These are phyloP conservation scores for Antarctomyces pellizariae DNA, from an alignment of 495 filamentous ascomycete species.

Conservation along the genomic window DNA sequence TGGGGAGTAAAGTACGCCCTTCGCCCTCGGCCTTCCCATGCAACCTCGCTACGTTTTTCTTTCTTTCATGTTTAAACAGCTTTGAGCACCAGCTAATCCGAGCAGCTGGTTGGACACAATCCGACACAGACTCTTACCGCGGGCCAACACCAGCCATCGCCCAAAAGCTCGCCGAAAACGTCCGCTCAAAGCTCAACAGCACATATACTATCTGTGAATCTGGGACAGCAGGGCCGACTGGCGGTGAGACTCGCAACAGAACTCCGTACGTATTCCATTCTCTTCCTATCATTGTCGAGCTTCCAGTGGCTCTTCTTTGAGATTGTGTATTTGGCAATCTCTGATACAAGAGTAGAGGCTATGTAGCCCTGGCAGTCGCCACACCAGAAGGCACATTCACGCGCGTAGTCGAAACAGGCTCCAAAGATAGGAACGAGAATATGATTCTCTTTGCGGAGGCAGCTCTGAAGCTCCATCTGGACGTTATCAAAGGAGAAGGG, in stretches of 20 bases:
- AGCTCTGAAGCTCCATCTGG: conserved; percentile 27
- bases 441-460: conserved; percentile 38
- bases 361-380: conserved; percentile 33
- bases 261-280: conserved; percentile 21
- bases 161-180: conserved; percentile 27
- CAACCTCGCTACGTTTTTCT: no score
- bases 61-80: no score
- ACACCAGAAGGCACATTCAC: conserved; percentile 22
- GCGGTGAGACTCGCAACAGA: conserved; percentile 29
- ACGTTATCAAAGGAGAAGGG: conserved; percentile 29
- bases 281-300: not conserved
- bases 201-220: conserved; percentile 35
- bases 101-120: conserved; percentile 35
- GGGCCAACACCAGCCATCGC: conserved; percentile 35
- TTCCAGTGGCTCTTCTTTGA: not conserved
- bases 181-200: conserved; percentile 23
- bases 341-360: conserved; percentile 18
- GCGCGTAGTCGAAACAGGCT: conserved; percentile 28
- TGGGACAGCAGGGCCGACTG: conserved; percentile 37
- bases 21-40: no score
- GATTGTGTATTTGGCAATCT: not conserved
- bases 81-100: no score
- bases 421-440: conserved; percentile 27
- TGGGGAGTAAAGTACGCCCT: no score
- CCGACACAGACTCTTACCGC: conserved; percentile 22